Evolutionary conservation across 306 rosid species (phyloP).

Genomic region (Rosa chinensis): DNA sequence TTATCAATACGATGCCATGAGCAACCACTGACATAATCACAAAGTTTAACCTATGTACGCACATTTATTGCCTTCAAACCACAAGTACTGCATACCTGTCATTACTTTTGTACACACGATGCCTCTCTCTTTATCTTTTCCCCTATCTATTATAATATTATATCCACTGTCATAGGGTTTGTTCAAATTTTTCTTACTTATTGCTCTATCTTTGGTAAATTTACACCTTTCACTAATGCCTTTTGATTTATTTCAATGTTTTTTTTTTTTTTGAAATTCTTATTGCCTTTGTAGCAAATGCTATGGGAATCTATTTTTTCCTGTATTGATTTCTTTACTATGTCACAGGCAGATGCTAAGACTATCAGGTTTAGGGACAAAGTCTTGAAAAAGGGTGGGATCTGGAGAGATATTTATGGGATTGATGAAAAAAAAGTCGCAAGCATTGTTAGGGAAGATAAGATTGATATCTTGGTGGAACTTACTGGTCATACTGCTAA

Average conservation of each 20-base stretch:
- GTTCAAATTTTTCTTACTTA: neutral
- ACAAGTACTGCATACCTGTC: too few species aligned
- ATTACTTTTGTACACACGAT: too few species aligned
- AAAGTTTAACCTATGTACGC: neutral
- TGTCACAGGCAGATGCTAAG: conserved; percentile 89
- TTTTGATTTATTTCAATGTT: conserved; percentile 4
- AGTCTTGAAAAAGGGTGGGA: conserved; percentile 80
- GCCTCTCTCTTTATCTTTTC: neutral
- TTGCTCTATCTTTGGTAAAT: neutral
- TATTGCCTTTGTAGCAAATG: neutral
- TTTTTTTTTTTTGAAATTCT: neutral
- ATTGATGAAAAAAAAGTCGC: conserved; percentile 95
- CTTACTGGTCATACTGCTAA: conserved; percentile 99
- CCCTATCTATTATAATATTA: too few species aligned
- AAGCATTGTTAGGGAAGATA: conserved; percentile 80
- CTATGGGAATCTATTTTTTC: neutral
- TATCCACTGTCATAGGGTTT: neutral
- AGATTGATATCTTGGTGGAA: conserved; percentile 92
- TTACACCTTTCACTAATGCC: neutral
- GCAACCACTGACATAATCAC: neutral
- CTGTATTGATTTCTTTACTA: conserved; percentile 27
- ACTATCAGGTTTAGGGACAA: conserved; percentile 84
- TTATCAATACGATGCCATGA: neutral
- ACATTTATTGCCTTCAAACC: too few species aligned
- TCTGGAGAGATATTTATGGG: conserved; percentile 94